A percentile compares a stretch with the other conserved stretches of the same genome.
Conservation (phyloP, 345 rosid species). For the Gossypium mustelinum region DNA sequence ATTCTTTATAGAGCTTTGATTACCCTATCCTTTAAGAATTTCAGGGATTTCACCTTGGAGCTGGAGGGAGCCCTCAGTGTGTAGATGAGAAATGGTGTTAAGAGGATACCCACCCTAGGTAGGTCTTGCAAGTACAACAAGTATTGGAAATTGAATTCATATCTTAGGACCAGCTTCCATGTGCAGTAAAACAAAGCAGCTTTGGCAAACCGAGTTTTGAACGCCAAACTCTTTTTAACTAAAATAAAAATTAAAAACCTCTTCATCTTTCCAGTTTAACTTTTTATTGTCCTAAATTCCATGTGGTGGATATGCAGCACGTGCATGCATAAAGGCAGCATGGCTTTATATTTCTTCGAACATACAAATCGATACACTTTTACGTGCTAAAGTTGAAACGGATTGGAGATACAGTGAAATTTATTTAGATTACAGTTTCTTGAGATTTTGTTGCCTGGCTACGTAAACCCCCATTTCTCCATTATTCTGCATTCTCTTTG, state of each 20-base stretch:
- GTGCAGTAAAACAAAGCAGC: neutral
- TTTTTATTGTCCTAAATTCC: no score
- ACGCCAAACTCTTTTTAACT: neutral
- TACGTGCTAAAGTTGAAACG: neutral
- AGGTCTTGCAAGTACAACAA: conserved; percentile 14
- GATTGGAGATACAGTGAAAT: no score
- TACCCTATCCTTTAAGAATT: conserved; percentile 14
- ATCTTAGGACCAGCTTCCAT: neutral
- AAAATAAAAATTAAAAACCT: no score
- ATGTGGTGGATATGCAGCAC: neutral
- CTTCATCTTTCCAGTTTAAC: neutral
- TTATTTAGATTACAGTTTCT: neutral
- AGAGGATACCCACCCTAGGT: neutral
- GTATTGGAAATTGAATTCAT: conserved; percentile 3
- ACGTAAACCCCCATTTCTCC: no score
- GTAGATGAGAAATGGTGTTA: conserved; percentile 3
- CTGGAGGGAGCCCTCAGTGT: conserved; percentile 19
- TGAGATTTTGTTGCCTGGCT: neutral
- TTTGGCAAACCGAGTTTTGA: neutral
- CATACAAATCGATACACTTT: no score
- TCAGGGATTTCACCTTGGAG: neutral
- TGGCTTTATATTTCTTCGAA: no score
- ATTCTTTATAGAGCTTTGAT: conserved; percentile 9
- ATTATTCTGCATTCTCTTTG: no score
- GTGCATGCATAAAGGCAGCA: neutral